These are phyloP conservation scores for Protomyces arabidopsidicola DNA, from an alignment of 1,139 yeast species.

Conservation along the genomic window DNA sequence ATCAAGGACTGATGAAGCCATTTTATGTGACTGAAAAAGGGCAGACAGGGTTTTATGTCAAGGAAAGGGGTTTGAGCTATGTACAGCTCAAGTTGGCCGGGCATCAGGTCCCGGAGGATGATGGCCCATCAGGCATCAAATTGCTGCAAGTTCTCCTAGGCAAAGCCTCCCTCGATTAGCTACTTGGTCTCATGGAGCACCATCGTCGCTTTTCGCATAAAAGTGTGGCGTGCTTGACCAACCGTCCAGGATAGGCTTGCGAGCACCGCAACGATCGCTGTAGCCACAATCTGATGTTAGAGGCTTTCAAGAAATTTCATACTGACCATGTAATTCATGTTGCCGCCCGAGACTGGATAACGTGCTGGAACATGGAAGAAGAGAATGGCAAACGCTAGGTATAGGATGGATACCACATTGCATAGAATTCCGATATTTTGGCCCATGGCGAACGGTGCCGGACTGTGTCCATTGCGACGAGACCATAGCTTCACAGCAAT, in stretches of 20 bases:
- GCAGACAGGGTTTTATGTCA: constrained; percentile 5
- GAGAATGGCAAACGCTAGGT: constrained; percentile 59
- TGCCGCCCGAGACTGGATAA: constrained; percentile 55
- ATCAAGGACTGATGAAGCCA: neutral
- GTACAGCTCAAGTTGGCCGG: constrained; percentile 11
- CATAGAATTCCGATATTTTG: constrained; percentile 54
- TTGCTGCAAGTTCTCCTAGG: constrained; percentile 8
- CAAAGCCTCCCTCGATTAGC: neutral
- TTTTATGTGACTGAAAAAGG: constrained; percentile 2
- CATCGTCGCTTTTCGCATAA: constrained; percentile 14
- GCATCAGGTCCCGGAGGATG: constrained; percentile 20
- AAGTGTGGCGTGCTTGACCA: constrained; percentile 31
- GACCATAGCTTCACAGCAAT: constrained; percentile 58
- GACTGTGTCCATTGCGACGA: constrained; percentile 53
- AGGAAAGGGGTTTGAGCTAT: constrained; percentile 18
- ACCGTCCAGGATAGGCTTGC: constrained; percentile 36
- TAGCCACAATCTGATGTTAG: constrained; percentile 43
- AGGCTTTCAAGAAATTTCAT: neutral
- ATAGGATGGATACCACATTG: constrained; percentile 55
- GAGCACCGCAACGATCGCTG: constrained; percentile 35
- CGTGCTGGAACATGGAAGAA: constrained; percentile 71
- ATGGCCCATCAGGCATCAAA: neutral
- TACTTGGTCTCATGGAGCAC: neutral
- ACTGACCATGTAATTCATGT: constrained; percentile 65
- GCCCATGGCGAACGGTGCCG: constrained; percentile 63